phyloP scores from a whole-genome alignment of 2,329 filamentous ascomycete genomes.

The Sarocladium strictum region DNA sequence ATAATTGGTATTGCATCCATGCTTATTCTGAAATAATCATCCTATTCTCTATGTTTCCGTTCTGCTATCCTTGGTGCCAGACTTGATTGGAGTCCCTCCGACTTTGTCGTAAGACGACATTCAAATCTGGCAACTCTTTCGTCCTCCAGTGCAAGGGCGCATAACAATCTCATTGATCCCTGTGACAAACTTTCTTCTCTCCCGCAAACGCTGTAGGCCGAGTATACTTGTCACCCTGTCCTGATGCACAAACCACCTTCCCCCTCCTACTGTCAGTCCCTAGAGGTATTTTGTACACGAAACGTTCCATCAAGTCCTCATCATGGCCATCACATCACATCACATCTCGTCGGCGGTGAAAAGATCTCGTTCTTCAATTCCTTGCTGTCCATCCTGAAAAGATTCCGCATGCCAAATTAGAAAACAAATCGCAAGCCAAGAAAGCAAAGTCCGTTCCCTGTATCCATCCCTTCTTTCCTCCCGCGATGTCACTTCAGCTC shows the following conservation, averaged over 20 bases:
- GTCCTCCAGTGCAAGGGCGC: neutral
- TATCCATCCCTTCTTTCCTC: neutral
- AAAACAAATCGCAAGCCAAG: neutral
- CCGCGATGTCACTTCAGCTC: neutral
- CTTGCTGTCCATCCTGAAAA: slow-evolving; percentile 1
- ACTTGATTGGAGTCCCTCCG: no score
- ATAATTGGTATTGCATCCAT: neutral
- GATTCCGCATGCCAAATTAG: slow-evolving; percentile 1
- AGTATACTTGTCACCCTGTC: no score
- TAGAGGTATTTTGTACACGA: neutral
- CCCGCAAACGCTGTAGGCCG: neutral
- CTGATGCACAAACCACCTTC: no score
- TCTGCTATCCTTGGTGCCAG: no score
- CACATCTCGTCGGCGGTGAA: neutral
- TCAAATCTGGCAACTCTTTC: no score
- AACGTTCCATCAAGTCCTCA: neutral
- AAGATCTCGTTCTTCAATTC: neutral
- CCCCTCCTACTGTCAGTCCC: neutral
- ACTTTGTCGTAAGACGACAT: no score
- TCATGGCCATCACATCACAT: neutral
- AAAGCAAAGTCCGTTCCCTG: neutral
- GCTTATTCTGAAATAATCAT: neutral
- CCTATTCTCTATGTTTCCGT: no score
- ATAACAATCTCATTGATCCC: neutral
- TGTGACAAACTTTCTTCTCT: neutral